These are phyloP conservation scores for Coemansia sp. DNA, from an alignment of 192 early-diverging fungal genomes.

Conservation along the genomic window DNA sequence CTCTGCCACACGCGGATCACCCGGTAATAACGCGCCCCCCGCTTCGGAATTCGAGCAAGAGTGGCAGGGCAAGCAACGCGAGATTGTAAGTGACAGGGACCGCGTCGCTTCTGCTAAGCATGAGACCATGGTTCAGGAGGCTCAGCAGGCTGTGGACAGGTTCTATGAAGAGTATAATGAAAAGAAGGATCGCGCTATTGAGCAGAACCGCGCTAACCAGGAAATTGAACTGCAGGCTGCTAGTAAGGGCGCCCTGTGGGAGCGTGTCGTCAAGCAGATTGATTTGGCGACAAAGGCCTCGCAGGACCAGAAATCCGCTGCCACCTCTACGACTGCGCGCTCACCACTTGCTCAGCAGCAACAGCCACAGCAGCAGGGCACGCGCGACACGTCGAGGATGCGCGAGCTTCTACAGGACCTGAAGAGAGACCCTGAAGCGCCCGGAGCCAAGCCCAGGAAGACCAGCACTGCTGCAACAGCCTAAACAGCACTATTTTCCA, in stretches of 20 bases:
- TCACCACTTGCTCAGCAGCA: slow-evolving; percentile 13
- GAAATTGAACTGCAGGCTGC: slow-evolving; percentile 57
- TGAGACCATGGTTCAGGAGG: slow-evolving; percentile 62
- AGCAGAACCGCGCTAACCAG: slow-evolving; percentile 62
- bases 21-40: neutral
- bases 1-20: neutral
- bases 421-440: slow-evolving; percentile 69
- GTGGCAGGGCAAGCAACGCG: slow-evolving; percentile 68
- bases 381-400: slow-evolving; percentile 69
- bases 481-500: no score
- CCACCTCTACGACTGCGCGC: neutral
- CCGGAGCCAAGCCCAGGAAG: slow-evolving; percentile 60
- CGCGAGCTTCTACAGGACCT: slow-evolving; percentile 71
- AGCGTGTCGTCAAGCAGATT: slow-evolving; percentile 69
- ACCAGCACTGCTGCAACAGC: slow-evolving; percentile 5
- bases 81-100: slow-evolving; percentile 65
- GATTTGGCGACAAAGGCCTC: slow-evolving; percentile 58
- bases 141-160: slow-evolving; percentile 69
- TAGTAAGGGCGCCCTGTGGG: slow-evolving; percentile 70
- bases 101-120: slow-evolving; percentile 56
- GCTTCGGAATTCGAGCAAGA: slow-evolving; percentile 54
- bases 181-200: slow-evolving; percentile 66
- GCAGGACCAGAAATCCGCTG: neutral
- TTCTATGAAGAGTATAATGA: slow-evolving; percentile 86
- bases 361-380: neutral